phyloP scores from a whole-genome alignment of 2,329 filamentous ascomycete genomes.

The Fusarium sp. region DNA sequence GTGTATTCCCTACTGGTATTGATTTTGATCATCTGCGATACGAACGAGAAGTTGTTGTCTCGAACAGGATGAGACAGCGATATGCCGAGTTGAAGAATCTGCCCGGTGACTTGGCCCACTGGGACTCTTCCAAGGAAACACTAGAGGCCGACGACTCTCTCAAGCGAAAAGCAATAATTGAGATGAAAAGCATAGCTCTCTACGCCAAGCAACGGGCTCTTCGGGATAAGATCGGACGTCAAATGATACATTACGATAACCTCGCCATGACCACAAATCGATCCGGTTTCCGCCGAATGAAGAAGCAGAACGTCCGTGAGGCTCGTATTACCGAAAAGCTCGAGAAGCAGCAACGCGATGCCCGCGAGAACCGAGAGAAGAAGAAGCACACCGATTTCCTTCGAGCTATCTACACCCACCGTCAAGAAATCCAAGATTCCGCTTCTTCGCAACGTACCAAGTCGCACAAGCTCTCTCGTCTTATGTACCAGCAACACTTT shows the following conservation, averaged over 20 bases:
- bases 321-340: conserved; percentile 98
- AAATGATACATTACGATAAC: conserved; percentile 96
- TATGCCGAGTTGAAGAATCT: conserved; percentile 86
- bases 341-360: conserved; percentile 98
- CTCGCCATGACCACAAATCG: conserved; percentile 97
- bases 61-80: conserved; percentile 88
- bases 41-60: conserved; percentile 87
- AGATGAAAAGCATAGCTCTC: conserved; percentile 91
- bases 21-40: conserved; percentile 87
- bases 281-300: conserved; percentile 88
- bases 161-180: conserved; percentile 91
- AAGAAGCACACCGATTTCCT: conserved; percentile 96
- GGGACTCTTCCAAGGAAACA: conserved; percentile 79
- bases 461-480: conserved; percentile 84
- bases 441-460: conserved; percentile 76
- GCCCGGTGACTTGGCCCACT: conserved; percentile 86
- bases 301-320: conserved; percentile 96
- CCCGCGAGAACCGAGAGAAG: conserved; percentile 94
- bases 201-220: conserved; percentile 88
- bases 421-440: conserved; percentile 77
- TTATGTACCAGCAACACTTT: conserved; percentile 91
- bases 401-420: conserved; percentile 84
- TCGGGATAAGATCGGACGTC: conserved; percentile 85
- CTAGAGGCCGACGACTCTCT: conserved; percentile 80
- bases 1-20: conserved; percentile 87